phyloP scores from a whole-genome alignment of 352 stramenopile species.

The Blastocystis sp. region DNA sequence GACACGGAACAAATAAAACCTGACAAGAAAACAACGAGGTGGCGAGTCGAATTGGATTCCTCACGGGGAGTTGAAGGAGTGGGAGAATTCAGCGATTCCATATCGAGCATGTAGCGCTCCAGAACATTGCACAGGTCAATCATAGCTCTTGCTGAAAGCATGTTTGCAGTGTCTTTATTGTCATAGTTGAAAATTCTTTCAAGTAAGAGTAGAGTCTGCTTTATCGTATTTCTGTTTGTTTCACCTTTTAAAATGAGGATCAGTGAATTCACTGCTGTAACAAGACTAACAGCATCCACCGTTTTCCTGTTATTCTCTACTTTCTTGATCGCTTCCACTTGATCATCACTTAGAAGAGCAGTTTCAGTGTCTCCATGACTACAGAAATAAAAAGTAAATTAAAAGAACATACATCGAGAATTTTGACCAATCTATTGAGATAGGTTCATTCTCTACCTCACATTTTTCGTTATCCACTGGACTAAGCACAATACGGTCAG shows the following conservation, averaged over 20 bases:
- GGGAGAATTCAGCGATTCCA: not conserved
- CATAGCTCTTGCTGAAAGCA: not conserved
- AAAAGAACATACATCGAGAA: not conserved
- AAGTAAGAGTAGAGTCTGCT: not conserved
- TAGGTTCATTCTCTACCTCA: not conserved
- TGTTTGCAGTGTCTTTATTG: not conserved
- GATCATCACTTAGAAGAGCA: not conserved
- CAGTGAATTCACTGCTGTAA: not conserved
- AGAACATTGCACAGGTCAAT: not conserved
- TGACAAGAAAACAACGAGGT: not conserved
- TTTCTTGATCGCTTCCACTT: not conserved
- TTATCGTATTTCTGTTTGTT: not conserved
- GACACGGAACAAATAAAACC: not conserved
- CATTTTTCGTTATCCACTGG: not conserved
- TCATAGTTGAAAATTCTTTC: not conserved
- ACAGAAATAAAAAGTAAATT: not conserved
- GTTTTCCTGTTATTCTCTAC: not conserved
- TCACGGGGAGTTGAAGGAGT: not conserved
- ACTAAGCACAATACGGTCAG: constrained; percentile 21
- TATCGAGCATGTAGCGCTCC: not conserved
- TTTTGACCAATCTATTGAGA: constrained; percentile 16
- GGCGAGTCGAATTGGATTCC: not conserved
- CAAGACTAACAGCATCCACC: not conserved
- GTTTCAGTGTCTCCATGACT: constrained; percentile 18
- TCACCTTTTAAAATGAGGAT: not conserved